These are phyloP conservation scores for Fraxinus quadrangulata DNA, from an alignment of 257 asterid species.

Conservation along the genomic window DNA sequence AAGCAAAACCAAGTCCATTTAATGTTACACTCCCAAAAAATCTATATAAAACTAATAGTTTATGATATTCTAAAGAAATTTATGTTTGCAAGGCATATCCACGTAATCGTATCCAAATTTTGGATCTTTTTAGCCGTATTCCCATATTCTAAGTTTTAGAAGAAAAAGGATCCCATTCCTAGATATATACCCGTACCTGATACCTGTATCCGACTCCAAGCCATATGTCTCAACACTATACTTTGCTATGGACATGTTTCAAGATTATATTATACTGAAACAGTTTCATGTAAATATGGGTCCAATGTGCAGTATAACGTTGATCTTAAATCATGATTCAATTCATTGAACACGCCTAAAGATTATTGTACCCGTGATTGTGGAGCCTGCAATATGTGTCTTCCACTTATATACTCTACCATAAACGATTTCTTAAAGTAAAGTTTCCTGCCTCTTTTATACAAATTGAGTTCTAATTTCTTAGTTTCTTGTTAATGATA, in stretches of 20 bases:
- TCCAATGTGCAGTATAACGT: not conserved
- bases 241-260: not conserved
- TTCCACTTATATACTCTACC: slow-evolving; percentile 12
- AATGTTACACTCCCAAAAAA: too few species aligned
- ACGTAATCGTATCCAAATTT: too few species aligned
- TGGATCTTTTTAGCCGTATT: too few species aligned
- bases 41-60: too few species aligned
- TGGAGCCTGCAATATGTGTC: slow-evolving; percentile 7
- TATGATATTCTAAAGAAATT: too few species aligned
- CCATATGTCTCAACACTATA: not conserved
- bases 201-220: too few species aligned
- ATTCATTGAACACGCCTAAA: not conserved
- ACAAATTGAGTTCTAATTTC: slow-evolving; percentile 24
- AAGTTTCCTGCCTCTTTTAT: slow-evolving; percentile 19
- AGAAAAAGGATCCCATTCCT: too few species aligned
- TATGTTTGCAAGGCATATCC: too few species aligned
- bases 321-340: not conserved
- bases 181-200: too few species aligned
- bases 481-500: slow-evolving; percentile 35
- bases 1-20: too few species aligned
- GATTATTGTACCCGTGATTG: slow-evolving; percentile 16
- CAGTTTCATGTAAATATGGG: not conserved
- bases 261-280: not conserved
- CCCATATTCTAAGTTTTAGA: too few species aligned
- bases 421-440: slow-evolving; percentile 1